Conservation (phyloP, 345 rosid species). For the Rhizophora mangle region DNA sequence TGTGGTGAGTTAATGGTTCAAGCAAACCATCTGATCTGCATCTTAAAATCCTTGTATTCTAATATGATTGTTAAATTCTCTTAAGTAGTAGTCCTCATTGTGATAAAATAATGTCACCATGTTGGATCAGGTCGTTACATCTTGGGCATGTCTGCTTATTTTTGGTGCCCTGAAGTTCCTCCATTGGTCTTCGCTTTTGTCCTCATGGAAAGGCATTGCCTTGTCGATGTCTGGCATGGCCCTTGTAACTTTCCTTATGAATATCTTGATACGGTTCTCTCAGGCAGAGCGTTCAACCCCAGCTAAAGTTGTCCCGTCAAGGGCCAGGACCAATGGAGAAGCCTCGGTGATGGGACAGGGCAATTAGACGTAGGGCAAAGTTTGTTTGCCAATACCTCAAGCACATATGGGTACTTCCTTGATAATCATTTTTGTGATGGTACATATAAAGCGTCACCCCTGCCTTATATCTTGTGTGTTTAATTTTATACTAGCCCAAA, state of each 20-base stretch:
- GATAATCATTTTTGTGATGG: conserved; percentile 2
- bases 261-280: conserved; percentile 28
- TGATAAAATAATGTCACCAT: not conserved
- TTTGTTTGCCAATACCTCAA: conserved; percentile 10
- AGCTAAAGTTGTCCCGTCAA: conserved; percentile 51
- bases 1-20: conserved; percentile 22
- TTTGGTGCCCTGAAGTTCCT: conserved; percentile 33
- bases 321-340: conserved; percentile 37
- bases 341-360: conserved; percentile 26
- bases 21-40: not conserved
- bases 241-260: conserved; percentile 24
- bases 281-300: conserved; percentile 35
- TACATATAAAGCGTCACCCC: conserved; percentile 10
- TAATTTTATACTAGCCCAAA: not conserved
- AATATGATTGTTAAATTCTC: not conserved
- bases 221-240: conserved; percentile 10
- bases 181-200: conserved; percentile 30
- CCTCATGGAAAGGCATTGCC: conserved; percentile 25
- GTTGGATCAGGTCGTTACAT: conserved; percentile 24
- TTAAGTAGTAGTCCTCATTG: not conserved
- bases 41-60: not conserved
- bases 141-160: conserved; percentile 25
- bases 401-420: not conserved
- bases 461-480: not conserved
- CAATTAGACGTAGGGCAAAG: conserved; percentile 35